Percentiles rank a stretch among this genome's conserved stretches.
Evolutionary conservation across 129 eudicot species (phyloP).

Genomic region (Chrysanthemum seticuspe): DNA sequence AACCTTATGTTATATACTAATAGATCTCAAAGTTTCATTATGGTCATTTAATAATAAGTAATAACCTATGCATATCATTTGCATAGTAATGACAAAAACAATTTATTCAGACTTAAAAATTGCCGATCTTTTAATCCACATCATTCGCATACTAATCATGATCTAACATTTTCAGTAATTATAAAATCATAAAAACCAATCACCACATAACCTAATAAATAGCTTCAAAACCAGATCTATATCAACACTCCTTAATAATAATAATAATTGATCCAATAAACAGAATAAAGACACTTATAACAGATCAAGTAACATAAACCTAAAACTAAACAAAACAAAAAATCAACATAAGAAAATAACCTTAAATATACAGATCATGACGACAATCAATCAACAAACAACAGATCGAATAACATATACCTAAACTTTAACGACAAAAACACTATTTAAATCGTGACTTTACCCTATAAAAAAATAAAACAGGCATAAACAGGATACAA

Average conservation of each 20-base stretch:
- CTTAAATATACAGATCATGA: neutral
- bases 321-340: neutral
- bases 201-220: neutral
- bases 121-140: neutral
- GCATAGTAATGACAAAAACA: neutral
- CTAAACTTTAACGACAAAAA: neutral
- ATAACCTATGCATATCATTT: too few relatives aligned
- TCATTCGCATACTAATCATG: neutral
- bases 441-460: too few relatives aligned
- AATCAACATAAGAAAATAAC: neutral
- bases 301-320: neutral
- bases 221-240: neutral
- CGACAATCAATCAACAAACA: neutral
- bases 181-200: neutral
- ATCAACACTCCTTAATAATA: neutral
- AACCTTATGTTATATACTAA: too few relatives aligned
- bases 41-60: too few relatives aligned
- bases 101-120: too few relatives aligned
- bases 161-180: neutral
- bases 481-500: too few relatives aligned
- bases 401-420: neutral
- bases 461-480: too few relatives aligned
- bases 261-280: neutral
- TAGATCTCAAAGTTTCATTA: too few relatives aligned
- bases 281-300: too few relatives aligned